Percentiles rank a stretch among this genome's conserved stretches.
Evolutionary conservation across 768 basidiomycete genomes (phyloP).

Genomic region (Agrocybe praecox): DNA sequence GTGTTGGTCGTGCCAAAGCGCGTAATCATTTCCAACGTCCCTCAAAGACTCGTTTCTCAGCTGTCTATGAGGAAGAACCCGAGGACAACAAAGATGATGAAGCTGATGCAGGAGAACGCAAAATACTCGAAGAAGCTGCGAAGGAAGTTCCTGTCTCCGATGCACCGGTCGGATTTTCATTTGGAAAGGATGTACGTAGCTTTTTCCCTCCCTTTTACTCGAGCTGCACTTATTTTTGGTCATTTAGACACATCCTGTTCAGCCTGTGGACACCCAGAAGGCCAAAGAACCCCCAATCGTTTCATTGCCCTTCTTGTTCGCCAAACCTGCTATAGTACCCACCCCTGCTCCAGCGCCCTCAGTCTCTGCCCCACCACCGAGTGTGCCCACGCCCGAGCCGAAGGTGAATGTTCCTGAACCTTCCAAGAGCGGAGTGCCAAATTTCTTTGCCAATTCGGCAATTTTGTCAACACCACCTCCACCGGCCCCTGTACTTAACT

Average conservation of each 20-base stretch:
- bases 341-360: neutral
- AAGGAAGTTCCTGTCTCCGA: conserved; percentile 60
- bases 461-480: conserved; percentile 9
- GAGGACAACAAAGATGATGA: conserved; percentile 49
- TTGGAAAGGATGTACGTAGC: conserved; percentile 48
- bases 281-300: conserved; percentile 70
- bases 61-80: conserved; percentile 53
- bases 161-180: conserved; percentile 65
- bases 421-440: conserved; percentile 8
- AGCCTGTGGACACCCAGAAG: conserved; percentile 31
- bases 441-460: conserved; percentile 12
- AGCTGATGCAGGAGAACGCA: conserved; percentile 40
- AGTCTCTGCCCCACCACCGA: neutral
- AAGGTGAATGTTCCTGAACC: conserved; percentile 2
- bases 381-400: conserved; percentile 7
- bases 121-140: conserved; percentile 55
- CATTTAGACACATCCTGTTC: conserved; percentile 27
- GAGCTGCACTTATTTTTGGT: conserved; percentile 24
- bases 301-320: conserved; percentile 66
- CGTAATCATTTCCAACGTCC: conserved; percentile 64
- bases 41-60: conserved; percentile 63
- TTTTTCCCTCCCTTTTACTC: conserved; percentile 1
- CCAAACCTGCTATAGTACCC: conserved; percentile 27
- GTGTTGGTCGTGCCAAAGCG: conserved; percentile 65
- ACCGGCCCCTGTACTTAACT: conserved; percentile 24